phyloP scores from a whole-genome alignment of 75 land plant genomes.

The Chamaecyparis obtusa region DNA sequence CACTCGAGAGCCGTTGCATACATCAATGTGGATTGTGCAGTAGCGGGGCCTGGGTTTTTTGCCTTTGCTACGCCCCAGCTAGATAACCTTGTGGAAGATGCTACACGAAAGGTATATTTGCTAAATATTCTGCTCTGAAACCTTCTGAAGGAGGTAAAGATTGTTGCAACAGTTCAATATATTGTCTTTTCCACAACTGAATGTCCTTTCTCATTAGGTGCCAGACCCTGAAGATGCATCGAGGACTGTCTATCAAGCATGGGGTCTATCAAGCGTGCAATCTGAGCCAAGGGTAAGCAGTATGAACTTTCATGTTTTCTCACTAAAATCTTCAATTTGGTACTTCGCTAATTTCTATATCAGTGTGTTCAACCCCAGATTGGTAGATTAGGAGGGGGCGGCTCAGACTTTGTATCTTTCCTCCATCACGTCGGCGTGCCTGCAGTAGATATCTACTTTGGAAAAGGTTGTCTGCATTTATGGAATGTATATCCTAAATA shows the following conservation, averaged over 20 bases:
- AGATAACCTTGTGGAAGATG: constrained; percentile 61
- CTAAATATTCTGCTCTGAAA: neutral
- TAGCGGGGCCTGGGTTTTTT: constrained; percentile 63
- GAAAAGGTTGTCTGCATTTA: constrained; percentile 31
- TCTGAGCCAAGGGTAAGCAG: neutral
- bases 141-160: neutral
- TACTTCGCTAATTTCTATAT: too few species aligned
- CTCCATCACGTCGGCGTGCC: constrained; percentile 88
- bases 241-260: constrained; percentile 58
- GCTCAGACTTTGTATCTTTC: constrained; percentile 77
- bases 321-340: too few species aligned
- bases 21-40: constrained; percentile 77
- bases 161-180: neutral
- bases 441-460: constrained; percentile 60
- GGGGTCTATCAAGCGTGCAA: constrained; percentile 34
- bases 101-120: constrained; percentile 44
- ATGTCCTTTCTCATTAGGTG: constrained; percentile 29
- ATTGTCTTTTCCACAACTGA: neutral
- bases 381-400: constrained; percentile 74
- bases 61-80: constrained; percentile 84
- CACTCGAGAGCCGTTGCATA: constrained; percentile 50
- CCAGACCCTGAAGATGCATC: constrained; percentile 57
- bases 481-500: neutral
- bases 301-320: neutral
- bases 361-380: constrained; percentile 28